phyloP scores from a whole-genome alignment of 257 asterid species.

The Osmanthus fragrans region DNA sequence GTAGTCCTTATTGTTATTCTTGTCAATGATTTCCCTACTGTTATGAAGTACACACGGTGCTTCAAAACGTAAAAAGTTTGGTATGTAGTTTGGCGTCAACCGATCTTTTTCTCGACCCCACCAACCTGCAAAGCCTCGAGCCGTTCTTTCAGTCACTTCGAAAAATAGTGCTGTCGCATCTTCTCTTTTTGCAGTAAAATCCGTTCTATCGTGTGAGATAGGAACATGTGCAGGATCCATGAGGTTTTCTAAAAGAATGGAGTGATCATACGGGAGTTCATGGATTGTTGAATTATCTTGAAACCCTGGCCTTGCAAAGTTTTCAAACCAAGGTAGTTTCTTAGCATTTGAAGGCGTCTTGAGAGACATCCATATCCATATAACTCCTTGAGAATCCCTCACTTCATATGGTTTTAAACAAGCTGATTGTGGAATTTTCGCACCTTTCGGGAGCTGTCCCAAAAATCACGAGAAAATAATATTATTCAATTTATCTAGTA shows the following conservation, averaged over 20 bases:
- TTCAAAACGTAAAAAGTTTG: constrained; percentile 62
- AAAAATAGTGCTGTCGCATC: constrained; percentile 74
- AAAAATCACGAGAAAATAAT: constrained; percentile 6
- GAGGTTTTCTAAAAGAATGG: constrained; percentile 92
- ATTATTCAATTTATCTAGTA: neutral
- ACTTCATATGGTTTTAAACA: constrained; percentile 67
- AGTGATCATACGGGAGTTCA: constrained; percentile 94
- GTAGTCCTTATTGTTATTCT: constrained; percentile 61
- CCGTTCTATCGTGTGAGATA: constrained; percentile 90
- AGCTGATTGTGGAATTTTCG: constrained; percentile 82
- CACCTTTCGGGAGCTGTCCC: constrained; percentile 68
- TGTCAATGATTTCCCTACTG: constrained; percentile 57
- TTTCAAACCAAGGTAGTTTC: constrained; percentile 84
- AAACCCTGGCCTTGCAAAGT: constrained; percentile 64
- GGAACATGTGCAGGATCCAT: constrained; percentile 99
- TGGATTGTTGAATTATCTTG: constrained; percentile 76
- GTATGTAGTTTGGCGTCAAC: constrained; percentile 46
- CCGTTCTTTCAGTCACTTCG: constrained; percentile 71
- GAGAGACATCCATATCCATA: constrained; percentile 97
- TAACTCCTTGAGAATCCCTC: constrained; percentile 84
- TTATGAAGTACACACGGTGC: constrained; percentile 91
- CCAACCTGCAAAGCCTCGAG: constrained; percentile 83
- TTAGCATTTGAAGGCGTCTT: constrained; percentile 58
- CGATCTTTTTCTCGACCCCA: constrained; percentile 78
- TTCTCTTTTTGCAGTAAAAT: constrained; percentile 80